These are phyloP conservation scores for Backusella mclennaniae DNA, from an alignment of 192 early-diverging fungal genomes.

Conservation along the genomic window DNA sequence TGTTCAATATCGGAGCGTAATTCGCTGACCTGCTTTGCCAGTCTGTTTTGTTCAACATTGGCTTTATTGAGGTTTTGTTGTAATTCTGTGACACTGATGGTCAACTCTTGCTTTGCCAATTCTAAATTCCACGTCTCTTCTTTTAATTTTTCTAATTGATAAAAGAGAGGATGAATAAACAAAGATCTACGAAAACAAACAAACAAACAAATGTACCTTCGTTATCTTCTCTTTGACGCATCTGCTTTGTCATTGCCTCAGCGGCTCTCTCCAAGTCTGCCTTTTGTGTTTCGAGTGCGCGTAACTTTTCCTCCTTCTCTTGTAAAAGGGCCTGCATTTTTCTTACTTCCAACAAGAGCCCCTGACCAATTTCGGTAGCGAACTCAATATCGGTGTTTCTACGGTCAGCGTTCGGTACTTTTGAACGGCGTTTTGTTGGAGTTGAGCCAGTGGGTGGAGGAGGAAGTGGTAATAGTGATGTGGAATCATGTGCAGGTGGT, in stretches of 20 bases:
- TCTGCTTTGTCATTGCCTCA: slow-evolving; percentile 47
- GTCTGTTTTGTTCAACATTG: slow-evolving; percentile 53
- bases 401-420: slow-evolving; percentile 34
- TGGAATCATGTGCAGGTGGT: slow-evolving; percentile 14
- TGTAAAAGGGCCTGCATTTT: slow-evolving; percentile 44
- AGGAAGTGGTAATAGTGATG: slow-evolving; percentile 16
- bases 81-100: slow-evolving; percentile 41
- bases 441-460: slow-evolving; percentile 29
- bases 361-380: slow-evolving; percentile 48
- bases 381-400: slow-evolving; percentile 46
- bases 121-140: slow-evolving; percentile 56
- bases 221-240: slow-evolving; percentile 51
- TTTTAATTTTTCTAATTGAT: slow-evolving; percentile 46
- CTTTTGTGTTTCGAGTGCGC: slow-evolving; percentile 44
- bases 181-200: background rate
- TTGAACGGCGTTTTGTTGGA: slow-evolving; percentile 37
- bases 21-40: slow-evolving; percentile 48
- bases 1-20: slow-evolving; percentile 56
- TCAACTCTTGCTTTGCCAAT: slow-evolving; percentile 49
- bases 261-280: slow-evolving; percentile 49
- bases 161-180: background rate
- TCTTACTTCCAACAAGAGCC: slow-evolving; percentile 40
- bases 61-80: slow-evolving; percentile 43
- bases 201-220: slow-evolving; percentile 44
- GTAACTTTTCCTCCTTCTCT: slow-evolving; percentile 43